Evolutionary conservation across 768 basidiomycete genomes (phyloP).

Genomic region (Collybiopsis confluens): DNA sequence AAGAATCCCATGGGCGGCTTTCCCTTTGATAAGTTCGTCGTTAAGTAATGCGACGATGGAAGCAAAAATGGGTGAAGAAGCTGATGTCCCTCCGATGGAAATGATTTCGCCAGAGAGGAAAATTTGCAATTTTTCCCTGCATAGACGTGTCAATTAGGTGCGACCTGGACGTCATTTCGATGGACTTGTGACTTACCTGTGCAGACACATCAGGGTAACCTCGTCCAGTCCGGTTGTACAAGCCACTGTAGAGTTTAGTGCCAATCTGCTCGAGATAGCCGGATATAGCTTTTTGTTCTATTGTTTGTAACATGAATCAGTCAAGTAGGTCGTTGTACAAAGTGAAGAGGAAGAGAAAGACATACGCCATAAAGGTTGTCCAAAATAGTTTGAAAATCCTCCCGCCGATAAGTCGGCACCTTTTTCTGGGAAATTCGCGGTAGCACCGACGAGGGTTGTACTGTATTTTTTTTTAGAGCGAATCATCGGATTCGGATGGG

Average conservation of each 20-base stretch:
- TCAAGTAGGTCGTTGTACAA: too few species aligned
- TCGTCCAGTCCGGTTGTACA: slow-evolving; percentile 34
- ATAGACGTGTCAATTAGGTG: too few species aligned
- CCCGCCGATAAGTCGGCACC: slow-evolving; percentile 11
- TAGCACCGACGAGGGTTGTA: slow-evolving; percentile 37
- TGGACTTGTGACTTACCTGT: too few species aligned
- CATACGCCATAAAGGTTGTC: slow-evolving; percentile 33
- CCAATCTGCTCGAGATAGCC: slow-evolving; percentile 26
- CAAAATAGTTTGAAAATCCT: slow-evolving; percentile 15
- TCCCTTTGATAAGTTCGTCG: slow-evolving; percentile 44
- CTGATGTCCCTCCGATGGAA: slow-evolving; percentile 54
- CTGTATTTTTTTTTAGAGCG: background rate
- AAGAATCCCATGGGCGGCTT: slow-evolving; percentile 55
- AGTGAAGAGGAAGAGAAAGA: background rate
- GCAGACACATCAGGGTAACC: slow-evolving; percentile 12
- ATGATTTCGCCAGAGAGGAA: slow-evolving; percentile 39
- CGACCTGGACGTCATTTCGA: too few species aligned
- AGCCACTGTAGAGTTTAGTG: slow-evolving; percentile 28
- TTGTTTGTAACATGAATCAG: background rate
- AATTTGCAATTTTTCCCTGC: slow-evolving; percentile 41
- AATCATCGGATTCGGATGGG: background rate
- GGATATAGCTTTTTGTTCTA: slow-evolving; percentile 28
- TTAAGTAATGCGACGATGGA: slow-evolving; percentile 58
- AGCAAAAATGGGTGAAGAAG: slow-evolving; percentile 54
- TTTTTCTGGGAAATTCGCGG: slow-evolving; percentile 23